These are phyloP conservation scores for Russula lepida DNA, from an alignment of 768 basidiomycete species.

Conservation along the genomic window DNA sequence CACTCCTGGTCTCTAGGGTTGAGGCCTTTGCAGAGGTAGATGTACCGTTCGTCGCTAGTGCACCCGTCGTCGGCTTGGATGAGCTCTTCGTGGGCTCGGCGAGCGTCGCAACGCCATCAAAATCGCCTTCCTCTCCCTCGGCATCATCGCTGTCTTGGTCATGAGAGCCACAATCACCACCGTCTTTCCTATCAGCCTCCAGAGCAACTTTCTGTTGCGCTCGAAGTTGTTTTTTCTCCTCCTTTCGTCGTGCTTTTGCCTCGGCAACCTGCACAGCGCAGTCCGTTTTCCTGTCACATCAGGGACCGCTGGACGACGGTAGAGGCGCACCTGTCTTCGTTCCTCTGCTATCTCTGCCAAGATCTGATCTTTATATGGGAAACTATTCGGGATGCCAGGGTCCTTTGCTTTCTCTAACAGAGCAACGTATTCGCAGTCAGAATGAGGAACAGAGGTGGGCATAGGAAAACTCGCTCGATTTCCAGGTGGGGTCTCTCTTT, in stretches of 20 bases:
- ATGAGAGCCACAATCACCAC: slow-evolving; percentile 22
- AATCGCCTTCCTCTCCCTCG: slow-evolving; percentile 27
- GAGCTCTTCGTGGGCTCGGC: slow-evolving; percentile 1
- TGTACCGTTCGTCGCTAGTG: slow-evolving; percentile 16
- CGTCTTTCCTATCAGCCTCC: slow-evolving; percentile 12
- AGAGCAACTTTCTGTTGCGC: slow-evolving; percentile 22
- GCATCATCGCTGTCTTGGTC: slow-evolving; percentile 26
- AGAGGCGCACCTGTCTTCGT: slow-evolving; percentile 52
- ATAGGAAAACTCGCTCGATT: slow-evolving; percentile 58
- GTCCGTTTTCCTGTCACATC: background rate
- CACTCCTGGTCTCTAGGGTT: slow-evolving; percentile 41
- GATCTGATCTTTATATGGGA: slow-evolving; percentile 92
- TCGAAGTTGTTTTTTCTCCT: slow-evolving; percentile 49
- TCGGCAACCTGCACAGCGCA: slow-evolving; percentile 50
- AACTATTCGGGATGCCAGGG: slow-evolving; percentile 87
- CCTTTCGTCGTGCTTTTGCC: slow-evolving; percentile 60
- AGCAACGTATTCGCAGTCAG: background rate
- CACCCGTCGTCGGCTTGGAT: slow-evolving; percentile 19
- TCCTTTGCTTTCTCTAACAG: slow-evolving; percentile 70
- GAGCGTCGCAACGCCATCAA: slow-evolving; percentile 41
- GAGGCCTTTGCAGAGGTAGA: slow-evolving; percentile 24
- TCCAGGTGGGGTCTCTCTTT: slow-evolving; percentile 81
- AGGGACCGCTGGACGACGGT: background rate
- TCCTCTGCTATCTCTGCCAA: slow-evolving; percentile 83
- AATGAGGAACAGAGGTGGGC: background rate